A percentile compares a stretch with the other conserved stretches of the same genome.
Evolutionary conservation across 352 stramenopile genomes (phyloP).

Genomic region (Pythium periplocum): DNA sequence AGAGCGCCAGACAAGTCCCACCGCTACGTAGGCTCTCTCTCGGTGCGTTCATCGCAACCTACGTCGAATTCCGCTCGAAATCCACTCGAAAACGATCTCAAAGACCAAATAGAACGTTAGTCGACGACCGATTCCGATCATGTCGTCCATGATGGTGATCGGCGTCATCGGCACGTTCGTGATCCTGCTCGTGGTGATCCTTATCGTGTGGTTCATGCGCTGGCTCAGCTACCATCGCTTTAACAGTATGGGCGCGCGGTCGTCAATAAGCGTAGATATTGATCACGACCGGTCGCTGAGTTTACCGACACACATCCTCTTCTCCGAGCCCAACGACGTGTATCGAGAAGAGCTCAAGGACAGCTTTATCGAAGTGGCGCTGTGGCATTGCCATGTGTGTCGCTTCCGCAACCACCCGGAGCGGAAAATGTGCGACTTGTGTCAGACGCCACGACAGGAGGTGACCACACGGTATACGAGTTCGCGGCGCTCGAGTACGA

Average conservation of each 20-base stretch:
- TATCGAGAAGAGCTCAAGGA: conserved; percentile 83
- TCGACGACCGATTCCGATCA: background rate
- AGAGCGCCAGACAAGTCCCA: background rate
- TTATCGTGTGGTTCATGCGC: conserved; percentile 21
- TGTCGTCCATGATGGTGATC: conserved; percentile 18
- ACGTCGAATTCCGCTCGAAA: background rate
- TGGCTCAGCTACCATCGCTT: conserved; percentile 14
- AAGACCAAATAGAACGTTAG: background rate
- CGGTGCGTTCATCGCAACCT: too few relatives aligned
- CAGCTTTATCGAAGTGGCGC: conserved; percentile 64
- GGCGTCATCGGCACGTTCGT: conserved; percentile 20
- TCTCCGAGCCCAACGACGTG: conserved; percentile 52
- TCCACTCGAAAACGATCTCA: background rate
- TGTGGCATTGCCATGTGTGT: conserved; percentile 86
- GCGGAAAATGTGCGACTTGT: conserved; percentile 80
- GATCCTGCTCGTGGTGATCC: conserved; percentile 14
- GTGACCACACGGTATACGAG: conserved; percentile 25
- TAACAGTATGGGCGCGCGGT: conserved; percentile 27
- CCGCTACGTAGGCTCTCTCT: background rate
- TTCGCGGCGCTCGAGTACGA: background rate
- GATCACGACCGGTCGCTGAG: conserved; percentile 23
- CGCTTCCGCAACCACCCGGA: conserved; percentile 87
- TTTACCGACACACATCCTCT: conserved; percentile 35
- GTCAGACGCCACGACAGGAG: conserved; percentile 57
- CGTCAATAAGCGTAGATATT: conserved; percentile 7